Conservation (phyloP, 202 grass and related monocot genomes). For the Digitaria exilis region DNA sequence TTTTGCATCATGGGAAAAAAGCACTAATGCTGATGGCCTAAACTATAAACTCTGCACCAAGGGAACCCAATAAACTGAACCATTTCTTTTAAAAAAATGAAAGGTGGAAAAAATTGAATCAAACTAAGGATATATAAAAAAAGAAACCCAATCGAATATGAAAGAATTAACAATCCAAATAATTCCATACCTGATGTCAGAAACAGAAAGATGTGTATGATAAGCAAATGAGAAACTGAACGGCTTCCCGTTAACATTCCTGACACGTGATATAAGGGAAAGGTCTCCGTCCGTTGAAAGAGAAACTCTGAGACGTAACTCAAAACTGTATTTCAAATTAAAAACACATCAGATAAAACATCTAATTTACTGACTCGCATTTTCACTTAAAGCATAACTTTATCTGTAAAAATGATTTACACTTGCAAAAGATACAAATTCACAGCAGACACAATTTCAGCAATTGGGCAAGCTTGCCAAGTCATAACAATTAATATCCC, state of each 20-base stretch:
- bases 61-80: constrained; percentile 46
- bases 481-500: not conserved
- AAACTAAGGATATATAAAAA: constrained; percentile 40
- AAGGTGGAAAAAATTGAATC: constrained; percentile 7
- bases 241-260: constrained; percentile 81
- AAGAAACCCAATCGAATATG: constrained; percentile 42
- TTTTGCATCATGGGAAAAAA: too few relatives aligned
- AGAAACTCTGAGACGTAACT: constrained; percentile 89
- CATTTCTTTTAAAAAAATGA: constrained; percentile 22
- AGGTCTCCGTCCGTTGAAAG: constrained; percentile 74
- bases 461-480: not conserved
- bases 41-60: not conserved
- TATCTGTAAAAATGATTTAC: not conserved
- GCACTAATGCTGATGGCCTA: not conserved
- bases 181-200: constrained; percentile 85
- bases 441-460: not conserved
- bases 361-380: not conserved
- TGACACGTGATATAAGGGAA: constrained; percentile 68
- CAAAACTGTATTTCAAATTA: constrained; percentile 66
- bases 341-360: constrained; percentile 16
- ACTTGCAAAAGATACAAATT: not conserved
- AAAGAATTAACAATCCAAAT: not conserved
- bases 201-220: constrained; percentile 89
- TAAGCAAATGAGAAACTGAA: constrained; percentile 97
- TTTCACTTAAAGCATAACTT: not conserved